These are phyloP conservation scores for Epichloe aotearoae DNA, from an alignment of 2,329 filamentous ascomycete genomes.

Conservation along the genomic window DNA sequence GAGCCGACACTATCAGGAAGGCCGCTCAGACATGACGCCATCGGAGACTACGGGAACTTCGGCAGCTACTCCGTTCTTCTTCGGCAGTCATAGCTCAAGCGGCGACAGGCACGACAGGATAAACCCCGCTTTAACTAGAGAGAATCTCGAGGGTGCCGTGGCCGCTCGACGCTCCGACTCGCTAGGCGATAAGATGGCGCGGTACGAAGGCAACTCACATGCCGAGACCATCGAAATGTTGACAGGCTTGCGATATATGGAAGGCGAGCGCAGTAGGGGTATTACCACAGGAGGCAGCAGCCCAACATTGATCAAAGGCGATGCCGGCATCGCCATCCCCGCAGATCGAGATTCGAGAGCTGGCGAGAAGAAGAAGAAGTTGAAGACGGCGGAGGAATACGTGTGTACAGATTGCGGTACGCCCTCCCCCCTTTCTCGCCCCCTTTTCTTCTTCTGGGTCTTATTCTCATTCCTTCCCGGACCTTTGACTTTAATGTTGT, in stretches of 20 bases:
- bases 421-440: slow-evolving; percentile 13
- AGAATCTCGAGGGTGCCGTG: slow-evolving; percentile 64
- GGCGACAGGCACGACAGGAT: slow-evolving; percentile 40
- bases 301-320: slow-evolving; percentile 69
- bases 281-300: slow-evolving; percentile 78
- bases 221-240: slow-evolving; percentile 87
- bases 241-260: slow-evolving; percentile 74
- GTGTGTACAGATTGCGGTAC: slow-evolving; percentile 86
- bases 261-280: slow-evolving; percentile 77
- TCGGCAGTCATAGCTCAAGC: slow-evolving; percentile 15
- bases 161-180: slow-evolving; percentile 57
- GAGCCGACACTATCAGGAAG: slow-evolving; percentile 47
- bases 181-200: slow-evolving; percentile 72
- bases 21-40: slow-evolving; percentile 37
- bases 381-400: slow-evolving; percentile 76
- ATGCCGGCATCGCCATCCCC: slow-evolving; percentile 75
- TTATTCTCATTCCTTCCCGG: too few species aligned
- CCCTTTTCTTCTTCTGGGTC: not conserved
- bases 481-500: too few species aligned
- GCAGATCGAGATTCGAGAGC: slow-evolving; percentile 60
- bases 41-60: slow-evolving; percentile 32
- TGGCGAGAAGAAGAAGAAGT: slow-evolving; percentile 75
- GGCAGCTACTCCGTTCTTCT: slow-evolving; percentile 15
- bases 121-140: slow-evolving; percentile 59
- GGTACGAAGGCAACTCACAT: slow-evolving; percentile 63